Evolutionary conservation across 148 eudicot genomes (phyloP).

Genomic region (Arctostaphylos glauca): DNA sequence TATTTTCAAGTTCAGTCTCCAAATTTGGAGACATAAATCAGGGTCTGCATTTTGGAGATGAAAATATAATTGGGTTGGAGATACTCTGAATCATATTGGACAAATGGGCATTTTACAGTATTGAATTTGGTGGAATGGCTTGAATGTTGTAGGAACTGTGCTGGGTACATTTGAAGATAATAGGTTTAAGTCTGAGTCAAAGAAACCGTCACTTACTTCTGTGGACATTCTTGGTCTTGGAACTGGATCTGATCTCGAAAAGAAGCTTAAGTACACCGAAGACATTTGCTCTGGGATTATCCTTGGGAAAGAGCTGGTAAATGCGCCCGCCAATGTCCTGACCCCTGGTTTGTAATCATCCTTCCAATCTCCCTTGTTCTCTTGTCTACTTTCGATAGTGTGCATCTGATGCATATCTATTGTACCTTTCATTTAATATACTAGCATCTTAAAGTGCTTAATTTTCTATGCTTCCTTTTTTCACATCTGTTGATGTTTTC

Average conservation of each 20-base stretch:
- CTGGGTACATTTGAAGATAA: slow-evolving; percentile 76
- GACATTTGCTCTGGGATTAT: slow-evolving; percentile 75
- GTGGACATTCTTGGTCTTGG: slow-evolving; percentile 95
- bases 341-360: slow-evolving; percentile 73
- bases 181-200: slow-evolving; percentile 88
- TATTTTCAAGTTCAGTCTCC: not conserved
- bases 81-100: not conserved
- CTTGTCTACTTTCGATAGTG: slow-evolving; percentile 1
- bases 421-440: not conserved
- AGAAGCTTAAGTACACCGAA: slow-evolving; percentile 68
- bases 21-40: not conserved
- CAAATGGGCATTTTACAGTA: not conserved
- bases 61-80: not conserved
- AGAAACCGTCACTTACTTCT: slow-evolving; percentile 59
- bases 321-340: slow-evolving; percentile 95
- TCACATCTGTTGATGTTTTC: not conserved
- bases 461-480: slow-evolving; percentile 1
- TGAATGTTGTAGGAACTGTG: slow-evolving; percentile 46
- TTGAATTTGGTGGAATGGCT: slow-evolving; percentile 13
- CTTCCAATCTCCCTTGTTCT: not conserved
- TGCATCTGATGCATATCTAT: not conserved
- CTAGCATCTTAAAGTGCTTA: slow-evolving; percentile 1
- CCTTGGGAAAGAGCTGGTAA: slow-evolving; percentile 86
- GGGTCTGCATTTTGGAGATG: not conserved
- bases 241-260: slow-evolving; percentile 72